phyloP scores from a whole-genome alignment of 768 basidiomycete genomes.

The Omphalotus guepiniiformis region DNA sequence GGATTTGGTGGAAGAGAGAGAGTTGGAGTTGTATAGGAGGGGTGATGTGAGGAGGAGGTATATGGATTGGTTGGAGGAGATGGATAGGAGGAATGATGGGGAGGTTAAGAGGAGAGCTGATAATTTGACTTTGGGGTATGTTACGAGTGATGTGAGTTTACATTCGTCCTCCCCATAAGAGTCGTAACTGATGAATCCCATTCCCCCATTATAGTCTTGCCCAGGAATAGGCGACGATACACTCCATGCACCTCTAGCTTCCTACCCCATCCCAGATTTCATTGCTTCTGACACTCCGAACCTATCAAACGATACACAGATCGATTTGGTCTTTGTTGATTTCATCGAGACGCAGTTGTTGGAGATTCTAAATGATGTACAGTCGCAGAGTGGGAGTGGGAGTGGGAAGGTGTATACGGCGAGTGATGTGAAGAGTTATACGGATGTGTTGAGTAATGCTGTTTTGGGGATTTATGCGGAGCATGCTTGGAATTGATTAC shows the following conservation, averaged over 20 bases:
- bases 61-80: constrained; percentile 53
- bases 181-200: too few relatives aligned
- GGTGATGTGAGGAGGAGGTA: constrained; percentile 52
- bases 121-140: constrained; percentile 69
- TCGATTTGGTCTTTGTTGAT: constrained; percentile 76
- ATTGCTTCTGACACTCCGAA: constrained; percentile 52
- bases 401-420: constrained; percentile 40
- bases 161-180: neutral
- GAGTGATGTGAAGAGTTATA: constrained; percentile 53
- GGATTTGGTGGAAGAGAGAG: constrained; percentile 28
- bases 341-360: constrained; percentile 58
- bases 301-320: constrained; percentile 40
- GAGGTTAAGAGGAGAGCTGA: constrained; percentile 36
- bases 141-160: constrained; percentile 58
- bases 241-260: constrained; percentile 56
- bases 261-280: constrained; percentile 51
- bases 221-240: constrained; percentile 76
- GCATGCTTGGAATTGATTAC: constrained; percentile 34
- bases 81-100: constrained; percentile 36
- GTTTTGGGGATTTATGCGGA: constrained; percentile 58
- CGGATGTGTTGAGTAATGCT: constrained; percentile 43
- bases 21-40: constrained; percentile 36
- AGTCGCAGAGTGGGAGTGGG: constrained; percentile 22
- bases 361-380: constrained; percentile 50
- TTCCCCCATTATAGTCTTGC: constrained; percentile 43